These are phyloP conservation scores for Xylaria sp. DNA, from an alignment of 2,329 filamentous ascomycete species.

Conservation along the genomic window DNA sequence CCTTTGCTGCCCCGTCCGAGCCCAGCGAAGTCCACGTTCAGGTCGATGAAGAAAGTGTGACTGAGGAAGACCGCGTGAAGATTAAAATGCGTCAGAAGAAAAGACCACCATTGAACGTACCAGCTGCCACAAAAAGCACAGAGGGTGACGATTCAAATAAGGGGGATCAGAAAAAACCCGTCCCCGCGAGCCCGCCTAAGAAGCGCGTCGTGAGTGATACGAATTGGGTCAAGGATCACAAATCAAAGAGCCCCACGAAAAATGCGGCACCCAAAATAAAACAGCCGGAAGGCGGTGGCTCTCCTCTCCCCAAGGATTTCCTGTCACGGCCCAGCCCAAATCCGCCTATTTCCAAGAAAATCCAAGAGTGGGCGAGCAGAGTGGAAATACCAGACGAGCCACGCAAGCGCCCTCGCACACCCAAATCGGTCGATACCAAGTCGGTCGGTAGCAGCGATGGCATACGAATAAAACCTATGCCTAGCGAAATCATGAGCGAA, in stretches of 20 bases:
- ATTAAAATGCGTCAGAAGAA: constrained; percentile 64
- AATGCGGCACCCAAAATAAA: constrained; percentile 54
- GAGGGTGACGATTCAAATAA: constrained; percentile 47
- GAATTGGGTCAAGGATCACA: constrained; percentile 79
- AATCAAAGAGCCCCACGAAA: constrained; percentile 61
- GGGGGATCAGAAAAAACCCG: constrained; percentile 53
- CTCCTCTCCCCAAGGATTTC: constrained; percentile 69
- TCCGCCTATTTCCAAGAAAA: constrained; percentile 67
- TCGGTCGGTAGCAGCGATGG: constrained; percentile 54
- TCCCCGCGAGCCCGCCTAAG: constrained; percentile 74
- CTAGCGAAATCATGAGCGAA: constrained; percentile 40
- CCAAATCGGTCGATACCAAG: constrained; percentile 52
- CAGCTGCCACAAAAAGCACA: constrained; percentile 47
- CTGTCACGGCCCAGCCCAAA: constrained; percentile 64
- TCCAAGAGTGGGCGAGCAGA: constrained; percentile 70
- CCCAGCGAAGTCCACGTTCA: constrained; percentile 71
- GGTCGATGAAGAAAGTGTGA: constrained; percentile 69
- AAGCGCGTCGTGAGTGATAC: constrained; percentile 95
- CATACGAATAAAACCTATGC: constrained; percentile 54
- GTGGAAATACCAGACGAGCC: constrained; percentile 62
- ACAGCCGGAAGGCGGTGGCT: constrained; percentile 50
- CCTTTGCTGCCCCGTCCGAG: constrained; percentile 65
- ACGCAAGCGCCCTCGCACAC: constrained; percentile 53
- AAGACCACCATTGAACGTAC: constrained; percentile 52
- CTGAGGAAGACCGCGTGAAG: constrained; percentile 68